These are phyloP conservation scores for Perkinsus chesapeaki DNA, from an alignment of 169 alveolate genomes.

Conservation along the genomic window DNA sequence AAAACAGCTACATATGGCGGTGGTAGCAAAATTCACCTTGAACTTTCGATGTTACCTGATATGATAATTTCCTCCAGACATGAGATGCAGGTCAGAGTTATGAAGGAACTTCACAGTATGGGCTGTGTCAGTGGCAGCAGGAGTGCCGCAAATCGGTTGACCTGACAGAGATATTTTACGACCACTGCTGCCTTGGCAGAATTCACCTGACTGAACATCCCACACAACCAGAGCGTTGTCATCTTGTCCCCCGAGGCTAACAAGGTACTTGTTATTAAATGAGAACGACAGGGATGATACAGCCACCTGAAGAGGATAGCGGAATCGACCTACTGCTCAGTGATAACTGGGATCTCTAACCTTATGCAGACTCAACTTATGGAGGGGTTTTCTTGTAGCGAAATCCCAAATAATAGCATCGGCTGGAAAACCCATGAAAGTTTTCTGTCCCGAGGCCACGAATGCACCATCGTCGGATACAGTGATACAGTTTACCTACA, in stretches of 20 bases:
- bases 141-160: slow-evolving; percentile 74
- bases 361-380: slow-evolving; percentile 54
- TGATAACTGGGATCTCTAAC: neutral
- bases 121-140: slow-evolving; percentile 75
- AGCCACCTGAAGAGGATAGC: neutral
- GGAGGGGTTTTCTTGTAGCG: slow-evolving; percentile 25
- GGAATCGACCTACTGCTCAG: neutral
- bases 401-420: slow-evolving; percentile 83
- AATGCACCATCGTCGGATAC: slow-evolving; percentile 67
- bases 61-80: slow-evolving; percentile 69
- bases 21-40: neutral
- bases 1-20: too few relatives aligned
- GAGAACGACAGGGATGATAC: slow-evolving; percentile 45
- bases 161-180: slow-evolving; percentile 29
- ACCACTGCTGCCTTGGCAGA: neutral
- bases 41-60: slow-evolving; percentile 23
- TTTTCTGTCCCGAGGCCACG: slow-evolving; percentile 80
- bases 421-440: slow-evolving; percentile 72
- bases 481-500: slow-evolving; percentile 35
- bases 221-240: slow-evolving; percentile 80
- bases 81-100: slow-evolving; percentile 54
- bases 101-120: slow-evolving; percentile 59
- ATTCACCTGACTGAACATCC: slow-evolving; percentile 53
- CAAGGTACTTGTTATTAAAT: slow-evolving; percentile 58
- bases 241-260: slow-evolving; percentile 84